Base-by-base conservation (phyloP, 768 basidiomycete genomes). In the Rhizopogon rudus region DNA sequence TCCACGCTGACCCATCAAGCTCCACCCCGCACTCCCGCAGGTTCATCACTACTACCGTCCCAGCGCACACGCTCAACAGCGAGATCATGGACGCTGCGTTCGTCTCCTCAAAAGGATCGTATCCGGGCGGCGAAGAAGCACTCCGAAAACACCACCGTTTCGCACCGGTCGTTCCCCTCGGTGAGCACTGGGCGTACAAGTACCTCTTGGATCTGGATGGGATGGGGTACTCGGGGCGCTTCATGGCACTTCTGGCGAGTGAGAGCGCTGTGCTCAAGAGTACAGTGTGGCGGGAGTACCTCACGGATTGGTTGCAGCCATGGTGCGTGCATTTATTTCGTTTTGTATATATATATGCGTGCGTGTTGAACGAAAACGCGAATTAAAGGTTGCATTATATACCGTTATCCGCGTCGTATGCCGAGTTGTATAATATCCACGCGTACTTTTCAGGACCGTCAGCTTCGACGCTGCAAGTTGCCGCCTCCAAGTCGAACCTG, bases 241-340 rank as follows among this genome's bases (percentile, higher is more conserved):
- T 97, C 69, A 84, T 93, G 79, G 80, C 86, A 0, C 84, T 92
- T 66, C 70, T 93, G 62, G 87, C 86, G 41, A 93, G 88, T 51
- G 93, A 96, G 67, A 92, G 91, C 58, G 91, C 86, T 2, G 91
- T 93, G 9, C 70, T 98, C 57, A 98, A 98, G 72, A 79, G 88
- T n/a, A 95, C 93, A 0, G 86, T 97, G 3, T 96, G 96, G 67
- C 82, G 86, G 39, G 96, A 98, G 67, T 98, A 83, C 71, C 95
- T 86, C 71, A 84, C 81, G 1, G 93, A 89, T 53, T 95, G 95
- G 92, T 83, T 94, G 40, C 86, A 94, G 63, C 94, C 95, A 17
- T 98, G 94, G 88, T 81, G 63, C 29, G 79, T 73, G 31, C 31
- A 33, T 33, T 33, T 10, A 20, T 10, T 6, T 10, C 31, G 7